Evolutionary conservation across 768 basidiomycete species (phyloP).

Genomic region (Macrocybe gigantea): DNA sequence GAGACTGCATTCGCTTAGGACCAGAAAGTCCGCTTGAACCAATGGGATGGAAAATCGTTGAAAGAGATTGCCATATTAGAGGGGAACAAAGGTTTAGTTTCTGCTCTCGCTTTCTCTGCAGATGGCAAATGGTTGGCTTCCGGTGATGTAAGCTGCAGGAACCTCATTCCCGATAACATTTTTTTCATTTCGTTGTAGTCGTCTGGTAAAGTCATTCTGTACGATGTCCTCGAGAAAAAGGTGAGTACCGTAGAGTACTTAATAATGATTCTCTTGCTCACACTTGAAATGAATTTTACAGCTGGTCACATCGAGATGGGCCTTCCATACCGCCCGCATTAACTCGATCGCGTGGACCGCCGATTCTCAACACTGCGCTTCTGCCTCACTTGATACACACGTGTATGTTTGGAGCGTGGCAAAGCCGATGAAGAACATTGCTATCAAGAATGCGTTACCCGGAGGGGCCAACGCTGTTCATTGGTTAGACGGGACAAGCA

Average conservation of each 20-base stretch:
- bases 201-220: conserved; percentile 74
- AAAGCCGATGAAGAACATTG: conserved; percentile 65
- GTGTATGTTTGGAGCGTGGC: conserved; percentile 83
- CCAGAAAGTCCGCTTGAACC: conserved; percentile 65
- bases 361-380: conserved; percentile 73
- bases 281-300: conserved; percentile 16
- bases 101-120: conserved; percentile 73
- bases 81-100: conserved; percentile 65
- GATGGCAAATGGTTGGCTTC: conserved; percentile 71
- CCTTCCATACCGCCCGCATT: conserved; percentile 79
- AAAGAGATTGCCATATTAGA: conserved; percentile 53
- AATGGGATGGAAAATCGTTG: conserved; percentile 64
- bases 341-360: conserved; percentile 72
- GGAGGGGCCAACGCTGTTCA: conserved; percentile 79
- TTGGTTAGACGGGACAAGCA: conserved; percentile 59
- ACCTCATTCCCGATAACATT: neutral
- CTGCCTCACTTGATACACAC: conserved; percentile 89
- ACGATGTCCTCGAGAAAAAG: conserved; percentile 62
- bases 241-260: conserved; percentile 25
- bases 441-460: conserved; percentile 81
- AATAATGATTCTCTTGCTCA: neutral
- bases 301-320: conserved; percentile 75
- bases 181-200: conserved; percentile 39
- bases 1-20: conserved; percentile 37
- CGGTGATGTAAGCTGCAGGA: conserved; percentile 67